Conservation (phyloP, 2,329 filamentous ascomycete species). For the Botryotinia convoluta region DNA sequence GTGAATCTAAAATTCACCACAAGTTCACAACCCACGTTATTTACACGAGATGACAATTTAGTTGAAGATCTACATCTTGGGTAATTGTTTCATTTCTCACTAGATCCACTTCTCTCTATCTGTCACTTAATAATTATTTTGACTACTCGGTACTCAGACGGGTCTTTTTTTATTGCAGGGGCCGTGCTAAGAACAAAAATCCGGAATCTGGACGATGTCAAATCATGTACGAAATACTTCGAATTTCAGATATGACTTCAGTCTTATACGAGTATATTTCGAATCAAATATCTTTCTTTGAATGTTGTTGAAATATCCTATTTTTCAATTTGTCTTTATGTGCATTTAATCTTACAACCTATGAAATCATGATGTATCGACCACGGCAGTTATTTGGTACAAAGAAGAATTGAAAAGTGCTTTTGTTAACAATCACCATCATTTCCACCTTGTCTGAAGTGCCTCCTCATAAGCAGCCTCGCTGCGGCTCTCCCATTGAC, state of each 20-base stretch:
- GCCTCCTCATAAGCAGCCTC: constrained; percentile 23
- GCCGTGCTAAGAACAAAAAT: not conserved
- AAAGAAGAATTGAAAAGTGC: not conserved
- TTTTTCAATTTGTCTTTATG: not conserved
- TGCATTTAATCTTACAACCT: not conserved
- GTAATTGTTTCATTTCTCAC: constrained; percentile 18
- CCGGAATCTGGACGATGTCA: not conserved
- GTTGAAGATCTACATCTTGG: constrained; percentile 10
- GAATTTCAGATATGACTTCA: not conserved
- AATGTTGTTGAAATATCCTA: not conserved
- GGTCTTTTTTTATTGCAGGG: not conserved
- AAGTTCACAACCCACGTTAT: not conserved
- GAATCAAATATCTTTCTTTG: not conserved
- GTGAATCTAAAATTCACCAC: not conserved
- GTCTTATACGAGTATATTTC: not conserved
- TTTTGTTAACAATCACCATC: constrained; percentile 1
- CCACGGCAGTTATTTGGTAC: not conserved
- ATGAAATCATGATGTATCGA: not conserved
- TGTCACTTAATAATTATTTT: constrained; percentile 5
- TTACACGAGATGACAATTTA: not conserved
- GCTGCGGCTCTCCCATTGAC: constrained; percentile 22
- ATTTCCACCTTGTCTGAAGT: constrained; percentile 17
- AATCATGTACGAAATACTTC: not conserved
- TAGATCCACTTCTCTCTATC: constrained; percentile 1
- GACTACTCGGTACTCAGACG: not conserved